Evolutionary conservation across 257 asterid species (phyloP).

Genomic region (Voacanga thouarsii): DNA sequence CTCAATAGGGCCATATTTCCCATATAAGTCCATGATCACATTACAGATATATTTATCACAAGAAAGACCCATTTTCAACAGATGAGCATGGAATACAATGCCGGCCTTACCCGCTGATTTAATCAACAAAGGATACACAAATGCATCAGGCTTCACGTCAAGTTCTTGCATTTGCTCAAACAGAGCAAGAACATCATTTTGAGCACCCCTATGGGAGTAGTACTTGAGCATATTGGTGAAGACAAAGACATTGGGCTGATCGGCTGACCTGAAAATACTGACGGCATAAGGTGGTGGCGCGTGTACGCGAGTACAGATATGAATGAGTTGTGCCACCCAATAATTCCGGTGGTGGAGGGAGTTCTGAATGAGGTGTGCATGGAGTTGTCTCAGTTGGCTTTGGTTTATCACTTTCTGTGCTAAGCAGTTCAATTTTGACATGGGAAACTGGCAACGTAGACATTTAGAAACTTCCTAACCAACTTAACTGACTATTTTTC

Average conservation of each 20-base stretch:
- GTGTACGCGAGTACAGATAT: slow-evolving; percentile 51
- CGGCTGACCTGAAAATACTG: slow-evolving; percentile 38
- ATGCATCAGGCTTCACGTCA: slow-evolving; percentile 43
- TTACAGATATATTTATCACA: slow-evolving; percentile 47
- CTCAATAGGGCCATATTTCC: slow-evolving; percentile 60
- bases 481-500: too few relatives aligned
- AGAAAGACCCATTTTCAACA: slow-evolving; percentile 49
- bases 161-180: slow-evolving; percentile 44
- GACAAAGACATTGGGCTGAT: slow-evolving; percentile 34
- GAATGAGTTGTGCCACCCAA: slow-evolving; percentile 54
- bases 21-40: slow-evolving; percentile 50
- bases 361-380: slow-evolving; percentile 47
- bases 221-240: slow-evolving; percentile 55
- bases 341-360: slow-evolving; percentile 35
- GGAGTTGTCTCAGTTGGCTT: slow-evolving; percentile 45
- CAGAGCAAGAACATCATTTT: slow-evolving; percentile 28
- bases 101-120: slow-evolving; percentile 50
- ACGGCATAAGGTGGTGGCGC: slow-evolving; percentile 48
- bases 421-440: slow-evolving; percentile 29
- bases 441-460: not conserved
- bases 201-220: slow-evolving; percentile 36
- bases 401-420: slow-evolving; percentile 24
- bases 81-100: slow-evolving; percentile 42
- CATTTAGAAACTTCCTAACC: not conserved
- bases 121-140: slow-evolving; percentile 51